phyloP scores from a whole-genome alignment of 352 stramenopile genomes.

The Pythium phragmitis region DNA sequence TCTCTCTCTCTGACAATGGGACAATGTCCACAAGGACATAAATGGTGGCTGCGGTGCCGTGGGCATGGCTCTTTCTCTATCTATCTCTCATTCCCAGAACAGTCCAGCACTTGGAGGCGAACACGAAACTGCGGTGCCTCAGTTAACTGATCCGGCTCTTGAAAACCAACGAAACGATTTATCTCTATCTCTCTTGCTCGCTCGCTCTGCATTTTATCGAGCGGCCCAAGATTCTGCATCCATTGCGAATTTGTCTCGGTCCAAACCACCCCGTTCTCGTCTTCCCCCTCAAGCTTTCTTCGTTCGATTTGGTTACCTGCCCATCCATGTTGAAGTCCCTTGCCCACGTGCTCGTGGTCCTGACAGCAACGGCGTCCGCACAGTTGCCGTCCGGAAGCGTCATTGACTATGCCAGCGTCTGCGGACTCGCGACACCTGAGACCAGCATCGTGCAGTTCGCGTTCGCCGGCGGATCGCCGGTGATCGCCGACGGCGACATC shows the following conservation, averaged over 20 bases:
- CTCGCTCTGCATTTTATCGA: not conserved
- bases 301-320: not conserved
- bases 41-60: too few relatives aligned
- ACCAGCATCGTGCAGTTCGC: constrained; percentile 20
- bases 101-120: not conserved
- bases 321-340: constrained; percentile 17
- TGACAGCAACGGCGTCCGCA: not conserved
- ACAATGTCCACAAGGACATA: too few relatives aligned
- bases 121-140: not conserved
- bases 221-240: not conserved
- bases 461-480: constrained; percentile 13
- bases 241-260: constrained; percentile 11
- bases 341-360: not conserved
- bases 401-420: constrained; percentile 17
- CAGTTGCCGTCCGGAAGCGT: constrained; percentile 5
- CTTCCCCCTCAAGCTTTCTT: not conserved
- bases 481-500: constrained; percentile 19
- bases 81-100: constrained; percentile 8
- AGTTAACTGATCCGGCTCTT: not conserved
- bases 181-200: not conserved
- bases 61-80: not conserved
- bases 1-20: too few relatives aligned
- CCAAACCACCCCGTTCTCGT: not conserved
- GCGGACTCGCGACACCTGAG: constrained; percentile 13
- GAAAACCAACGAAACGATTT: not conserved